Percentiles rank a stretch among this genome's conserved stretches.
These are phyloP conservation scores for Scutellaria minor DNA, from an alignment of 257 asterid species.

Conservation along the genomic window DNA sequence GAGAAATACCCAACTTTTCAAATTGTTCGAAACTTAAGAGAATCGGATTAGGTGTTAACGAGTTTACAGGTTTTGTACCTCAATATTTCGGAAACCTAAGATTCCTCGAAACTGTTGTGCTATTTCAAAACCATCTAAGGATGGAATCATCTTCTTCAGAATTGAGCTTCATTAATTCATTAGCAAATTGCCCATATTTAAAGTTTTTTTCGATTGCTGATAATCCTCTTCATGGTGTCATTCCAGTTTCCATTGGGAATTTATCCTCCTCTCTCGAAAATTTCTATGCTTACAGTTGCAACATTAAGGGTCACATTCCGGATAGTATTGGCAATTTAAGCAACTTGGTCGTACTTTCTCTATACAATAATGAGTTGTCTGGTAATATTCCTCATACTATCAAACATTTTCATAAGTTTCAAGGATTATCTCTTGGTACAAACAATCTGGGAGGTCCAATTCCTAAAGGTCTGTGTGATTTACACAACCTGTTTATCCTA, in stretches of 20 bases:
- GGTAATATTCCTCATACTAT: constrained; percentile 15
- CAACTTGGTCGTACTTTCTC: not conserved
- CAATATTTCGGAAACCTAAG: not conserved
- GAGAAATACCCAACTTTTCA: constrained; percentile 33
- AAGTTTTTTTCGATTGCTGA: not conserved
- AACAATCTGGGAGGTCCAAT: constrained; percentile 27
- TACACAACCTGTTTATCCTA: not conserved
- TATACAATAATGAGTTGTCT: constrained; percentile 14
- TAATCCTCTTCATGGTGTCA: constrained; percentile 27
- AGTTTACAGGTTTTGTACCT: not conserved
- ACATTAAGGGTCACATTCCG: not conserved
- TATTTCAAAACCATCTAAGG: not conserved
- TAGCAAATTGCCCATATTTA: constrained; percentile 36
- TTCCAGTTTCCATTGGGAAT: constrained; percentile 42
- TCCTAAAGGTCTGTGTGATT: constrained; percentile 2
- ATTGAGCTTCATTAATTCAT: constrained; percentile 32
- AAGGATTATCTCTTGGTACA: not conserved
- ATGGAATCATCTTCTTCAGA: constrained; percentile 9
- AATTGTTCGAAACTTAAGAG: not conserved
- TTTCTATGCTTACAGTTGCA: not conserved
- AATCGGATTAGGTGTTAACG: not conserved
- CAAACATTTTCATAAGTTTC: constrained; percentile 21
- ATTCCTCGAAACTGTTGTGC: not conserved
- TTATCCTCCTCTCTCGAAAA: constrained; percentile 24
- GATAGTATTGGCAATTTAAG: too few species aligned